Base-by-base conservation (phyloP, 345 rosid genomes). In the Moricandia moricandioides region DNA sequence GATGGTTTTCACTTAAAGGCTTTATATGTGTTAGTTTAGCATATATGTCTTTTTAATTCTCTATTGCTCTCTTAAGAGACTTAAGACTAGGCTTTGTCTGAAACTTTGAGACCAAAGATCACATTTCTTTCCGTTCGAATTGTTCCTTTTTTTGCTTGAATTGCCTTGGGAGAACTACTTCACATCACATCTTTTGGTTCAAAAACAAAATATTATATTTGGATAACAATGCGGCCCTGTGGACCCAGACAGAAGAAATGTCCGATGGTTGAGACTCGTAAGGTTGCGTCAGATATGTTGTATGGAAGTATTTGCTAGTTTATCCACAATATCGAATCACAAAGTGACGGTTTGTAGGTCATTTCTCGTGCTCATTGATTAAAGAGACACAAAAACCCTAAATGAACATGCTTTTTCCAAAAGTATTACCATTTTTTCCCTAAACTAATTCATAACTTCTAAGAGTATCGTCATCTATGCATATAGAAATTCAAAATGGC, bases 61-160 rank as follows among this genome's bases (percentile, higher is more conserved):
- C n/a, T 35, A 16, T 9, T n/a, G n/a, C 29, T 60, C 37, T n/a
- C 43, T 26, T 17, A 29, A 52, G n/a, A n/a, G n/a, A n/a, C n/a
- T n/a, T n/a, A n/a, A 13, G 47, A 11, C 18, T 37, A 7, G 11
- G 10, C 39, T 65, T 67, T 34, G 55, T 52, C 7, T 29, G 27
- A 27, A 68, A 75, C 79, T 60, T 68, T 60, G 54, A 1, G 47
- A 31, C 39, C 30, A 47, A 10, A 60, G 17, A 60, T 35, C 33
- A 5, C 45, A 60, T 60, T 18, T 34, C 31, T 31, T 26, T 35
- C 11, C 11, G 8, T 67, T 45, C 24, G 10, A 12, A 43, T 18
- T 58, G 3, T 49, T 29, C 31, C 29, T n/a, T n/a, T n/a, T 45
- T 11, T 7, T 29, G 34, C 35, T 47, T 5, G 8, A 29, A 29